phyloP scores from a whole-genome alignment of 2,329 filamentous ascomycete species.

The Grosmannia serpens region DNA sequence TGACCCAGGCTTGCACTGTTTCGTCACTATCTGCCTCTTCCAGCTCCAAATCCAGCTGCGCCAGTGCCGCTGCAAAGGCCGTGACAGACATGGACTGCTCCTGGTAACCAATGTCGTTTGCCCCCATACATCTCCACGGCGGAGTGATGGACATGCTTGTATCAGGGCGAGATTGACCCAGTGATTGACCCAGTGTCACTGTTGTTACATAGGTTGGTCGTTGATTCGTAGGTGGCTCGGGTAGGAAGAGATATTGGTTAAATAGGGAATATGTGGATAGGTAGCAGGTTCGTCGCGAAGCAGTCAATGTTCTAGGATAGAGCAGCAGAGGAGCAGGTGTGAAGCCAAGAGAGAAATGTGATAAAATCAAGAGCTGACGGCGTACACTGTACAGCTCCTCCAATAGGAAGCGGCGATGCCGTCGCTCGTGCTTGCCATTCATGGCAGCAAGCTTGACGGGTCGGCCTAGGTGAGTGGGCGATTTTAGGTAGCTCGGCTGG shows the following conservation, averaged over 20 bases:
- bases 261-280: not conserved
- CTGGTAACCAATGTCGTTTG: not conserved
- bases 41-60: not conserved
- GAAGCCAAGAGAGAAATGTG: not conserved
- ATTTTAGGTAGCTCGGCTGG: not conserved
- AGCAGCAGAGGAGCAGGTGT: not conserved
- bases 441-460: not conserved
- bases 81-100: not conserved
- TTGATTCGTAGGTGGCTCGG: not conserved
- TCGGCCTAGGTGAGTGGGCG: not conserved
- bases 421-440: not conserved
- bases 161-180: too few species aligned
- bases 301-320: not conserved
- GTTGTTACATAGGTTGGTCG: not conserved
- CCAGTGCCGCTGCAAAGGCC: slow-evolving; percentile 2
- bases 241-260: not conserved
- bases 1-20: not conserved
- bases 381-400: not conserved
- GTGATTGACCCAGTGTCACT: too few species aligned
- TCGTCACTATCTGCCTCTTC: not conserved
- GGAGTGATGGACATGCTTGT: slow-evolving; percentile 1
- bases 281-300: not conserved
- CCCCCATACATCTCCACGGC: slow-evolving; percentile 1
- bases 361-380: not conserved
- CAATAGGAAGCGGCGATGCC: not conserved